A percentile compares a stretch with the other conserved stretches of the same genome.
Conservation (phyloP, 192 early-diverging fungal species). For the Coemansia sp. region DNA sequence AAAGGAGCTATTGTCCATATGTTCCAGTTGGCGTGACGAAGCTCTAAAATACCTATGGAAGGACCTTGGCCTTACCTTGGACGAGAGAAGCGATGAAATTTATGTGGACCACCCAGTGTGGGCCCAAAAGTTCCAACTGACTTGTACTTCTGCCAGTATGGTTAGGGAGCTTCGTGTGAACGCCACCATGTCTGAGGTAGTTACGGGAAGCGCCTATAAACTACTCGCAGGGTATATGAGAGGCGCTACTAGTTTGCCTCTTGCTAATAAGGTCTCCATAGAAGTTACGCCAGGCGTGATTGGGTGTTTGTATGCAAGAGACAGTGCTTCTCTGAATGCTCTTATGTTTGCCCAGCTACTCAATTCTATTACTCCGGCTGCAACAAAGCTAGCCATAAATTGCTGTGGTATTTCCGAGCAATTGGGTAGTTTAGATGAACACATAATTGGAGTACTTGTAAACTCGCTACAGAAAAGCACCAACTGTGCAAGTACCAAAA, state of each 20-base stretch:
- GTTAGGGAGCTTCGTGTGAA: background rate
- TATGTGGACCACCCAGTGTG: background rate
- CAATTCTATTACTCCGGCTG: conserved; percentile 1
- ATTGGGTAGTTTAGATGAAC: background rate
- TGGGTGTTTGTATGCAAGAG: background rate
- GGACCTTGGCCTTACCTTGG: background rate
- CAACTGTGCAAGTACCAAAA: background rate
- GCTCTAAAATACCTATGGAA: conserved; percentile 6
- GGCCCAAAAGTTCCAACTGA: background rate
- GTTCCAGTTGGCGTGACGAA: background rate
- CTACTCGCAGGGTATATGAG: background rate
- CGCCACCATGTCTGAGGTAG: background rate
- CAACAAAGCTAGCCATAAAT: background rate
- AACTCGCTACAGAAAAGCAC: background rate
- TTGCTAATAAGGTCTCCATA: background rate
- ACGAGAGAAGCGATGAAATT: background rate
- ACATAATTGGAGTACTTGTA: background rate
- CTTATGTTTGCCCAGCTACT: background rate
- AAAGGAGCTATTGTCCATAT: background rate
- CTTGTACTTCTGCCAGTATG: too few species aligned
- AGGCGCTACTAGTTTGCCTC: background rate
- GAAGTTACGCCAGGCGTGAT: background rate
- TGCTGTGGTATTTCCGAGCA: background rate
- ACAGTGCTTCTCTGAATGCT: background rate
- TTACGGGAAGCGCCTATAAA: background rate